Evolutionary conservation across 1,284 basidiomycete species (phyloP).

Genomic region (Pyrrhoderma lamaoense): DNA sequence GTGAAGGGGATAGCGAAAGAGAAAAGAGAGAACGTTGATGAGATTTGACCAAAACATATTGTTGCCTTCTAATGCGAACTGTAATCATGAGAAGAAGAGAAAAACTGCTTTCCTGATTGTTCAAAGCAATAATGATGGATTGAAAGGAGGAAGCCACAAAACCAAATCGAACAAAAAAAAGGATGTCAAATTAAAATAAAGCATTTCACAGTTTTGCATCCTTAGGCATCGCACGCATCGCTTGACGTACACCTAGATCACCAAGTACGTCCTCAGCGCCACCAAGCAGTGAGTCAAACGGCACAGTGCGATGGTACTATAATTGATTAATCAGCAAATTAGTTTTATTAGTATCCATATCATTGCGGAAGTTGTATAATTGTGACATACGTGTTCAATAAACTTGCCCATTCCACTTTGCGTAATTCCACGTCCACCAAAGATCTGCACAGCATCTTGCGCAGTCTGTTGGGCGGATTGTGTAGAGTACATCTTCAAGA

Average conservation of each 20-base stretch:
- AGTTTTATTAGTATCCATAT: background rate
- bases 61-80: too few relatives aligned
- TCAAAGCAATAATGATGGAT: too few relatives aligned
- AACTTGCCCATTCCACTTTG: constrained; percentile 64
- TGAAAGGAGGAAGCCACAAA: too few relatives aligned
- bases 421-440: constrained; percentile 76
- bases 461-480: constrained; percentile 66
- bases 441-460: constrained; percentile 73
- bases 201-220: constrained; percentile 47
- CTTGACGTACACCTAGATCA: constrained; percentile 65
- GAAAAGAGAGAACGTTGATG: too few relatives aligned
- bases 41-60: too few relatives aligned
- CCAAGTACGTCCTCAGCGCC: constrained; percentile 67
- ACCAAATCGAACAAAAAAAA: too few relatives aligned
- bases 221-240: constrained; percentile 57
- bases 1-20: too few relatives aligned
- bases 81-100: too few relatives aligned
- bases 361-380: constrained; percentile 11
- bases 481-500: constrained; percentile 72
- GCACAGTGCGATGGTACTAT: constrained; percentile 57
- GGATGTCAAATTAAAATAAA: too few relatives aligned
- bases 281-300: constrained; percentile 62
- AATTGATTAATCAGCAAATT: constrained; percentile 6
- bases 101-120: too few relatives aligned
- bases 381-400: constrained; percentile 48